Base-by-base conservation (phyloP, 2,329 filamentous ascomycete genomes). In the Aspergillus sp. region DNA sequence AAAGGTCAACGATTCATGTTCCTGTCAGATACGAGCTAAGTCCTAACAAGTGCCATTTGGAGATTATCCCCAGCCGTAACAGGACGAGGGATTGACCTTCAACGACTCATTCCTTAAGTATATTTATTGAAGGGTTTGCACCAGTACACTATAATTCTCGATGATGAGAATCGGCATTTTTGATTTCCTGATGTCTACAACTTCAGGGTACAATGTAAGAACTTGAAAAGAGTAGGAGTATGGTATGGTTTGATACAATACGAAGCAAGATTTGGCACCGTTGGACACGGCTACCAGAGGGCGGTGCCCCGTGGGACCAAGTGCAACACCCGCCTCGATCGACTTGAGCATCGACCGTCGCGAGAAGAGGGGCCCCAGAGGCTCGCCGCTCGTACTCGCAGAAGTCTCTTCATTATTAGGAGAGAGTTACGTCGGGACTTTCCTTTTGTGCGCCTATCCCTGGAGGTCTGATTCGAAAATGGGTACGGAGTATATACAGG, bases 271-370 rank as follows among this genome's bases (percentile, higher is more conserved):
- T 13, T 19, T n/a, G 31, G 23, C 41, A 13, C 22, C 17, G 43
- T 60, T 59, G 57, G 45, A 54, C 41, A 54, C 30, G 30, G 49
- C n/a, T 28, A 38, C 47, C 47, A n/a, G 54, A 23, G 28, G 41
- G 50, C 55, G 28, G 48, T 28, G 55, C 57, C 30, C 55, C 55
- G 51, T 64, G 59, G 62, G 48, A 46, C 52, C 51, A 41, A 41
- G n/a, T 41, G 34, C 34, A 41, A 41, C 3, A 41, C 25, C 25
- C 6, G 6, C 25, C 41, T 28, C 31, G 45, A 49, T 47, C 28
- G 45, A 56, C 31, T 56, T 22, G 52, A 54, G 9, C n/a, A 41
- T 54, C 13, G 19, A 41, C 8, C 34, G 13, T 41, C 34, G 34
- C 13, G 34, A 41, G 13, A 41, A 13, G 31, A 38, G 31, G 34